Conservation (phyloP, 169 alveolate species). For the Plasmodium ovale region DNA sequence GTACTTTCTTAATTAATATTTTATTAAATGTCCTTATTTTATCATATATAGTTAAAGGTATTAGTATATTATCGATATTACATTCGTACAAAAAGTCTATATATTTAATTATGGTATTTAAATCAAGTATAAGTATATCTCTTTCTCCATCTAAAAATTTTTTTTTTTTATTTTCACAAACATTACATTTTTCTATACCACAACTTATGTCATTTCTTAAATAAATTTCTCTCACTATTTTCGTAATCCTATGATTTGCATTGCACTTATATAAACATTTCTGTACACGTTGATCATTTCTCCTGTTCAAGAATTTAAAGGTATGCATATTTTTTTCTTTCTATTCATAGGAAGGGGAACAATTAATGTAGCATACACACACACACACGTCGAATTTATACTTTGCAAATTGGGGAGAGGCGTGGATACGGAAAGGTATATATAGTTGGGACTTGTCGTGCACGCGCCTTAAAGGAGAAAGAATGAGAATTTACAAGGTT, state of each 20-base stretch:
- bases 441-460: too few species aligned
- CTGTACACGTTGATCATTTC: constrained; percentile 67
- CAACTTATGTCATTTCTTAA: constrained; percentile 72
- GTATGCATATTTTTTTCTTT: constrained; percentile 24
- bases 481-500: too few species aligned
- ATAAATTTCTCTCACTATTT: constrained; percentile 63
- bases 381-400: too few species aligned
- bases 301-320: constrained; percentile 28
- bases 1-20: constrained; percentile 51
- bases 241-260: constrained; percentile 41
- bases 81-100: constrained; percentile 70
- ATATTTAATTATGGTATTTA: constrained; percentile 42
- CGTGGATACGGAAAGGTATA: too few species aligned
- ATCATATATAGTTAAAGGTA: constrained; percentile 60
- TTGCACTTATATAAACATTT: constrained; percentile 39
- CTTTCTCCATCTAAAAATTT: constrained; percentile 64
- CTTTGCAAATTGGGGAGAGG: too few species aligned
- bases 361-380: too few species aligned
- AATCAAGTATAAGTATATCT: constrained; percentile 41
- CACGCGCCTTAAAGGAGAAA: too few species aligned
- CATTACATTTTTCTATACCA: constrained; percentile 65
- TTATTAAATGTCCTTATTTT: constrained; percentile 58
- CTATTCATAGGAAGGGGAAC: background rate
- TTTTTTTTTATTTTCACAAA: constrained; percentile 67
- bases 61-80: constrained; percentile 54